Percentiles rank a stretch among this genome's conserved stretches.
These are phyloP conservation scores for Aquilaria sinensis DNA, from an alignment of 345 rosid species.

Conservation along the genomic window DNA sequence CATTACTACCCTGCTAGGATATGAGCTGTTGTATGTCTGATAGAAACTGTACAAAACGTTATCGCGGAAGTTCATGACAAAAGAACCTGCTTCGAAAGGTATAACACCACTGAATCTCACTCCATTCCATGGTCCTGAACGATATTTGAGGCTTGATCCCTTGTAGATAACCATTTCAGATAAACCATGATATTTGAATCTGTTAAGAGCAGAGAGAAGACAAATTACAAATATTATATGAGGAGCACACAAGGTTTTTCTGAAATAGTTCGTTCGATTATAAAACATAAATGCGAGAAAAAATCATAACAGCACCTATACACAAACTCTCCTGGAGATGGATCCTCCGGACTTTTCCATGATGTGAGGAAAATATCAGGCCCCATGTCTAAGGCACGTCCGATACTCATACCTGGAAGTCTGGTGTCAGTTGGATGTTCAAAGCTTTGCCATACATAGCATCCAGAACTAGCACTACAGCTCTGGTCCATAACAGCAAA, in stretches of 20 bases:
- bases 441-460: constrained; percentile 24
- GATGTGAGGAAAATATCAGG: constrained; percentile 21
- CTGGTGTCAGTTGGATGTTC: constrained; percentile 35
- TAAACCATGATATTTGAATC: constrained; percentile 19
- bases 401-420: constrained; percentile 35
- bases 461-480: not conserved
- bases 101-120: constrained; percentile 14
- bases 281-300: no score
- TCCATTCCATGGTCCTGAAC: constrained; percentile 35
- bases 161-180: constrained; percentile 14
- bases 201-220: no score
- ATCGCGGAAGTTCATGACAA: not conserved
- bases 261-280: no score
- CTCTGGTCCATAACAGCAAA: constrained; percentile 19
- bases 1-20: no score
- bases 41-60: no score
- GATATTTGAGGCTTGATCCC: constrained; percentile 11
- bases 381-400: not conserved
- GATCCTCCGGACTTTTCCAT: constrained; percentile 30
- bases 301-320: no score
- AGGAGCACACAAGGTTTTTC: no score
- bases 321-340: constrained; percentile 31
- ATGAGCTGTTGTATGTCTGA: no score
- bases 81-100: not conserved
- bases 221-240: no score